phyloP scores from a whole-genome alignment of 208 protist species.

The Wallacemonas sp. region DNA sequence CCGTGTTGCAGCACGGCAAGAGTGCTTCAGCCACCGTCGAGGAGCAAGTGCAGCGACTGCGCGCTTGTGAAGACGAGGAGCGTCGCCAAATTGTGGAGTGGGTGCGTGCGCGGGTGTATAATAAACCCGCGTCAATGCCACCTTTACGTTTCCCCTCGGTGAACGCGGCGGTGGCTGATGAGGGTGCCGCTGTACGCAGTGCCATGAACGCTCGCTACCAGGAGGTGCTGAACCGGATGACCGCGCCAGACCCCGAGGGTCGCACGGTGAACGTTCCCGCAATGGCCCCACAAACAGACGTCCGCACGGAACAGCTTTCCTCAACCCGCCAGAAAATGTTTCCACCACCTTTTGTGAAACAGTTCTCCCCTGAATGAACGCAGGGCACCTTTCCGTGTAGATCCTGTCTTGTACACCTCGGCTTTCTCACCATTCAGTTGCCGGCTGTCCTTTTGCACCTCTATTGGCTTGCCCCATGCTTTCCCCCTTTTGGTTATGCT shows the following conservation, averaged over 20 bases:
- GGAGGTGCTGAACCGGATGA: conserved; percentile 6
- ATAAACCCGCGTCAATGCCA: conserved; percentile 29
- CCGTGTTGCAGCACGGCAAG: neutral
- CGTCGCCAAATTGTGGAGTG: conserved; percentile 32
- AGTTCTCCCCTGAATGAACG: conserved; percentile 10
- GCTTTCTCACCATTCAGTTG: no score
- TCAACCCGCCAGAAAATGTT: neutral
- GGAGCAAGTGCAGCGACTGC: conserved; percentile 7
- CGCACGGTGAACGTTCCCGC: neutral
- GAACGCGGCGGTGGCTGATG: neutral
- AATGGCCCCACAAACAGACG: no score
- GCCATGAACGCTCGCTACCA: conserved; percentile 10
- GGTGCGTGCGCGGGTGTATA: conserved; percentile 43
- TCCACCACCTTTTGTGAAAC: conserved; percentile 12
- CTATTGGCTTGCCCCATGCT: no score
- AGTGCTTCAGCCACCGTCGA: neutral
- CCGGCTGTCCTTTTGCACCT: no score
- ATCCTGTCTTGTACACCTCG: no score
- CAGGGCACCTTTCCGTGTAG: no score
- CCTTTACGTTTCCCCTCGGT: conserved; percentile 25
- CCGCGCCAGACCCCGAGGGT: neutral
- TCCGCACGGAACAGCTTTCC: neutral
- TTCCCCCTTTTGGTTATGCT: conserved; percentile 6
- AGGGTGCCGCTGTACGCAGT: neutral
- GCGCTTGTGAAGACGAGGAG: conserved; percentile 21